Percentiles rank a stretch among this genome's conserved stretches.
Evolutionary conservation across 2,329 filamentous ascomycete genomes (phyloP).

Genomic region (Myriangium duriaei): DNA sequence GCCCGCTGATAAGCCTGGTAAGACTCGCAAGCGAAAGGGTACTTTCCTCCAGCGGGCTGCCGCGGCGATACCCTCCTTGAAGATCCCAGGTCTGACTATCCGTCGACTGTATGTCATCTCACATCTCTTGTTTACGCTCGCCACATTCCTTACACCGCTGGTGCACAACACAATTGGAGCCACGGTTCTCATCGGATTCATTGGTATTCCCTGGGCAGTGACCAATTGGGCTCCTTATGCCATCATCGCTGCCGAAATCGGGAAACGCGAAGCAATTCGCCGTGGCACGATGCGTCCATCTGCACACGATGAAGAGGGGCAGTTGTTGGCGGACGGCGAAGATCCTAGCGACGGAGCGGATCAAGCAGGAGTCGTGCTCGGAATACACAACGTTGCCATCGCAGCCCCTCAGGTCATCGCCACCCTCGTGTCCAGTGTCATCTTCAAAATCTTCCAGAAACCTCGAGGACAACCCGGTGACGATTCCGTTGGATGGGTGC

Average conservation of each 20-base stretch:
- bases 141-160: slow-evolving; percentile 75
- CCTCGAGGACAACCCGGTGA: slow-evolving; percentile 74
- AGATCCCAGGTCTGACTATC: slow-evolving; percentile 74
- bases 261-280: slow-evolving; percentile 60
- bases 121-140: slow-evolving; percentile 67
- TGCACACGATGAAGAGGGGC: slow-evolving; percentile 22
- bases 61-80: slow-evolving; percentile 30
- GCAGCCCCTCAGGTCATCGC: slow-evolving; percentile 85
- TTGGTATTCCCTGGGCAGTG: slow-evolving; percentile 85
- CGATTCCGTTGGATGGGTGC: slow-evolving; percentile 72
- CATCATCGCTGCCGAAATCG: slow-evolving; percentile 86
- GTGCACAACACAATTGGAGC: slow-evolving; percentile 59
- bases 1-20: slow-evolving; percentile 6
- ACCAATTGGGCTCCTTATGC: slow-evolving; percentile 93
- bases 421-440: slow-evolving; percentile 67
- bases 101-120: slow-evolving; percentile 78
- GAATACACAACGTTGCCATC: slow-evolving; percentile 91
- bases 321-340: slow-evolving; percentile 30
- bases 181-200: slow-evolving; percentile 63
- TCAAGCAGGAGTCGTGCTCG: slow-evolving; percentile 79
- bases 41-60: slow-evolving; percentile 15
- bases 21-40: slow-evolving; percentile 13
- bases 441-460: slow-evolving; percentile 80
- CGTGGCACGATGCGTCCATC: slow-evolving; percentile 35
- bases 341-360: slow-evolving; percentile 49